Conservation (phyloP, 805 yeast genomes). For the Yarrowia sp. region DNA sequence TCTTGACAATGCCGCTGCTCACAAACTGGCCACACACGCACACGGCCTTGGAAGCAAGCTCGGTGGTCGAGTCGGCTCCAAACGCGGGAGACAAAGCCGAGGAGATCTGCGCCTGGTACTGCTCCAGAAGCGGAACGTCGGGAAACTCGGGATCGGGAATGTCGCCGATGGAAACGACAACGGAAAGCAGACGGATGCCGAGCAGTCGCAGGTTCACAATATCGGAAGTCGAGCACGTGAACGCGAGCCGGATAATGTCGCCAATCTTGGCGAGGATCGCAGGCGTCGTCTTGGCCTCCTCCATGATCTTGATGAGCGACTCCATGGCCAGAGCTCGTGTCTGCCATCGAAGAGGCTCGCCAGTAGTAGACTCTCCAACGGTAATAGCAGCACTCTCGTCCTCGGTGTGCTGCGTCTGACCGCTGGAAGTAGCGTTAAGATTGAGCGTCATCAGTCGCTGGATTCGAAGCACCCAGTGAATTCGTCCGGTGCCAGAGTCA, state of each 20-base stretch:
- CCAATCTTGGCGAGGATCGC: slow-evolving; percentile 37
- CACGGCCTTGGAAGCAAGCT: slow-evolving; percentile 72
- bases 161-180: slow-evolving; percentile 59
- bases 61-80: slow-evolving; percentile 65
- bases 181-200: slow-evolving; percentile 64
- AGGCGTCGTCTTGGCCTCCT: slow-evolving; percentile 33
- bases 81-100: slow-evolving; percentile 90
- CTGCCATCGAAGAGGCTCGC: slow-evolving; percentile 46
- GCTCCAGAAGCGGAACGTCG: slow-evolving; percentile 70
- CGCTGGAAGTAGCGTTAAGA: slow-evolving; percentile 36
- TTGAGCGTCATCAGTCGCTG: slow-evolving; percentile 36
- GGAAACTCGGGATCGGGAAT: slow-evolving; percentile 71
- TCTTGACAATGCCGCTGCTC: slow-evolving; percentile 54
- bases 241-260: slow-evolving; percentile 74
- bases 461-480: slow-evolving; percentile 57
- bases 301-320: slow-evolving; percentile 34
- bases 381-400: slow-evolving; percentile 23
- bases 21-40: slow-evolving; percentile 75
- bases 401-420: slow-evolving; percentile 29
- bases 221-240: slow-evolving; percentile 74
- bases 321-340: slow-evolving; percentile 44
- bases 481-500: slow-evolving; percentile 8
- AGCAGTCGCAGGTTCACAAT: slow-evolving; percentile 56
- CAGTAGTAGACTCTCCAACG: slow-evolving; percentile 40
- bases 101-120: slow-evolving; percentile 91